Evolutionary conservation across 495 filamentous ascomycete species (phyloP), one percentile per base, ranked within the genome.

Genomic region (Aspergillus ellipticus): DNA sequence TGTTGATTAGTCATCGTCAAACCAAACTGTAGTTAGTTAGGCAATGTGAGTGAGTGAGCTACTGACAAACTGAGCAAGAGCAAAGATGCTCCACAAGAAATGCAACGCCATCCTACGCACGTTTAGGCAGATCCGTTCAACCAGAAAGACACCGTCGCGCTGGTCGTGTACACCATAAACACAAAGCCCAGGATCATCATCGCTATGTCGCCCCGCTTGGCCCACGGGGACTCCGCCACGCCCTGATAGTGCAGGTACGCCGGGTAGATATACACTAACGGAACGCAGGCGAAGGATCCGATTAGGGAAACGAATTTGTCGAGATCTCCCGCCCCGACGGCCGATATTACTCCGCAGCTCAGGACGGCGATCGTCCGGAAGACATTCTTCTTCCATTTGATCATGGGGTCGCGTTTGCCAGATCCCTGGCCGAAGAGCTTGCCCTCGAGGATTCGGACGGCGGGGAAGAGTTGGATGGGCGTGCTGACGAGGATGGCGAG

Each of bases 381-480:
- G 46, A 84, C 72, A 60, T 96, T 96, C 84, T 96, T 96, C 77
- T 92, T 88, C 91, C 91, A 96, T 73, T 96, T 96, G 74, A 94
- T 92, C 46, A 82, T 85, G 2, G 85, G 85, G 63, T 96, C 92
- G 64, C 90, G 87, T 69, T 96, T 96, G 35, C 92, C 92, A 1
- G 84, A 85, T 45, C 85, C 90, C 61, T 82, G 79, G 29, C 79
- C 80, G 66, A 88, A 87, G 4, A 88, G 67, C 48, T 79, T 79
- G 41, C 70, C 74, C 59, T 81, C 79, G 60, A 77, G 70, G 54
- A 81, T 80, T 49, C 88, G 83, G 59, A 96, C 94, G n/a, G 92
- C 92, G 0, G 92, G 92, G 77, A 94, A 96, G 50, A 96, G 87
- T 68, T 96, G 92, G 35, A 96, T 77, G 8, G 92, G 92, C 1